These are phyloP conservation scores for Geum urbanum DNA, from an alignment of 306 rosid genomes.

Conservation along the genomic window DNA sequence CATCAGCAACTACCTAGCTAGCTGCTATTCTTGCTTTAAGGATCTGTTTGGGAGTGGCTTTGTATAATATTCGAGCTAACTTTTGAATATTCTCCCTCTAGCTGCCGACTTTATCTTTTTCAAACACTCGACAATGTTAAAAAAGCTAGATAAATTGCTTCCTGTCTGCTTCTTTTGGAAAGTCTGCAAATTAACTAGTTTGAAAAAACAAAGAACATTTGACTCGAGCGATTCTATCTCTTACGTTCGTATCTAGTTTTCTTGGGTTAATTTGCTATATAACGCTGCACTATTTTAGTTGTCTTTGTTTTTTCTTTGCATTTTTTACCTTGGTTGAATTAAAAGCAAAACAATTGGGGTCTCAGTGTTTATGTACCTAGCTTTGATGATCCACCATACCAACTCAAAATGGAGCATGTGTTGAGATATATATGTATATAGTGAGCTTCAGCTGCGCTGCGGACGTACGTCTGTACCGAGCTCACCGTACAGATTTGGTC, in stretches of 20 bases:
- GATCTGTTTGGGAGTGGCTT: not conserved
- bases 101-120: not conserved
- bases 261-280: not conserved
- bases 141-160: not conserved
- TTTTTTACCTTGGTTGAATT: no score
- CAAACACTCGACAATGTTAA: conserved; percentile 3
- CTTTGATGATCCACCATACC: no score
- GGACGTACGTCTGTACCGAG: no score
- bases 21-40: not conserved
- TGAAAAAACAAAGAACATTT: not conserved
- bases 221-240: not conserved
- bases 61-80: not conserved
- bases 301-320: no score
- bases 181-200: not conserved
- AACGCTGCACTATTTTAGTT: not conserved
- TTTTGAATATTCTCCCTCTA: not conserved
- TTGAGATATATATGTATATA: no score
- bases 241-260: not conserved
- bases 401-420: no score
- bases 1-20: not conserved
- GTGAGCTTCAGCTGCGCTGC: no score
- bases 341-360: no score
- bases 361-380: no score
- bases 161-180: not conserved
- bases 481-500: no score